These are phyloP conservation scores for Lachnellula cervina DNA, from an alignment of 2,329 filamentous ascomycete genomes.

Conservation along the genomic window DNA sequence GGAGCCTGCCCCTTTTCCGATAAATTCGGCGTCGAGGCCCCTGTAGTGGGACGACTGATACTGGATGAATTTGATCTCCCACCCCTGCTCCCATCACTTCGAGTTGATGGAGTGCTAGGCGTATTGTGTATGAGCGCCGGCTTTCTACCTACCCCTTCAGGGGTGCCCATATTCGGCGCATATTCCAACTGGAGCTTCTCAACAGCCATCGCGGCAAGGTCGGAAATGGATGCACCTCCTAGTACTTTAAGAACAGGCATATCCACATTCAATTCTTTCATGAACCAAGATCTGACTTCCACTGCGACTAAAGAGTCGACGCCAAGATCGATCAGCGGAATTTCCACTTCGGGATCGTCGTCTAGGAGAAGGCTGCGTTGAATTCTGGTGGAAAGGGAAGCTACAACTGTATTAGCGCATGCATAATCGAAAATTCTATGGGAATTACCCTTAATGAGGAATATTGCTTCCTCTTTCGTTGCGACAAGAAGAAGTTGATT, in stretches of 20 bases:
- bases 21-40: too few relatives aligned
- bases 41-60: too few relatives aligned
- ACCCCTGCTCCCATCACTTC: too few relatives aligned
- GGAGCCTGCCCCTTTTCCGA: too few relatives aligned
- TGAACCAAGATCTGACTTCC: constrained; percentile 39
- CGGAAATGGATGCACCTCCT: constrained; percentile 24
- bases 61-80: too few relatives aligned
- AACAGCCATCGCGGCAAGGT: neutral
- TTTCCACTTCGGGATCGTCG: constrained; percentile 6
- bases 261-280: constrained; percentile 39
- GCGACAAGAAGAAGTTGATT: neutral
- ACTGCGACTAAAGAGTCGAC: constrained; percentile 17
- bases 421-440: neutral
- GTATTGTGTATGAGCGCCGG: too few relatives aligned
- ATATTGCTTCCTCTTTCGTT: neutral
- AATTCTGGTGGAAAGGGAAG: neutral
- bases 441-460: neutral
- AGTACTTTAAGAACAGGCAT: constrained; percentile 44
- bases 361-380: neutral
- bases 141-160: neutral
- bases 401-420: neutral
- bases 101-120: too few relatives aligned
- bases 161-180: neutral
- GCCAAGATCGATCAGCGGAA: constrained; percentile 32
- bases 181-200: neutral